Evolutionary conservation across 345 rosid genomes (phyloP), one percentile per base, ranked within the genome.

Genomic region (Lagerstroemia speciosa): DNA sequence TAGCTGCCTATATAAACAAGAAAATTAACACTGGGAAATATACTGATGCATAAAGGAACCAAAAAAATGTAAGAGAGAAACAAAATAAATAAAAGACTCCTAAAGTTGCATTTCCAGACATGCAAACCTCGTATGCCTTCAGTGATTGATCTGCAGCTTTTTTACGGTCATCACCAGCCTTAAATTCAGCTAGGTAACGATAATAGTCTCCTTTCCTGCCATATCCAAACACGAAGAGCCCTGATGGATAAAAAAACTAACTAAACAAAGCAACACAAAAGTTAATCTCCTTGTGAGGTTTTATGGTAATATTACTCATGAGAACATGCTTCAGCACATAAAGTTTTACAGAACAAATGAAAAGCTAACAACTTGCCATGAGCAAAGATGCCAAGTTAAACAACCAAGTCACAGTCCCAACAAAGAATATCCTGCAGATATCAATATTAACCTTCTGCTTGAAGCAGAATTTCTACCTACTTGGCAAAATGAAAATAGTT

Each of bases 141-240:
- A 84, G 82, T 5, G 88, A 84, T 55, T 74, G 84, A 66, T 84
- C 86, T 9, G 81, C 88, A 55, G 82, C 88, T 71, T 80, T 86
- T 68, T 84, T 84, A 43, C 84, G 81, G 69, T 80, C 84, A 50
- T 78, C 81, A 37, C 53, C 74, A 57, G 41, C 22, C 63, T 77
- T 84, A 70, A 84, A 84, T 75, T 84, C 88, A 20, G 88, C 88
- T 40, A 82, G 68, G 72, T 84, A 82, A 22, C 86, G 82, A 62
- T 71, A 80, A 71, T 84, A 82, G 71, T 84, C 88, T 69, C 86
- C 88, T 73, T 84, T 82, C 88, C 88, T 84, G 79, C 22, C 37
- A 30, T 36, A 61, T 43, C 38, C 66, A 36, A 48, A 68, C 8
- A 66, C 33, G 20, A 36, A 17, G 33, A 67, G 30, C 43, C 30